phyloP scores from a whole-genome alignment of 306 rosid species.

The Cucumis cinereus region DNA sequence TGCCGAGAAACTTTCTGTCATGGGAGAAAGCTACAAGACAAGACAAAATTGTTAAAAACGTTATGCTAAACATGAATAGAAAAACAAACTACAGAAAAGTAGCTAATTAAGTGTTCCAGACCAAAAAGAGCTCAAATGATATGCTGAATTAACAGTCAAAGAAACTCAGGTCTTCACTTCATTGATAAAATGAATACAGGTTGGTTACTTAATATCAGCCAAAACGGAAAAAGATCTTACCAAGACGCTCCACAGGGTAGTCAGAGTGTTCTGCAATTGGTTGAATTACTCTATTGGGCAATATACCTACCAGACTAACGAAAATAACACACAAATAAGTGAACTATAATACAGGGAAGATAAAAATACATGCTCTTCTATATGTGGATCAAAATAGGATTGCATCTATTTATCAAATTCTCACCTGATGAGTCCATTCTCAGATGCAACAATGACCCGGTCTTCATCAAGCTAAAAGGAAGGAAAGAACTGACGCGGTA shows the following conservation, averaged over 20 bases:
- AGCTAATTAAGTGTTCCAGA: not conserved
- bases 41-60: slow-evolving; percentile 17
- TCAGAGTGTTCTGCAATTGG: slow-evolving; percentile 92
- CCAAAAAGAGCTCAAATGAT: not conserved
- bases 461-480: slow-evolving; percentile 80
- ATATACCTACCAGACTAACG: slow-evolving; percentile 63
- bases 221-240: slow-evolving; percentile 27
- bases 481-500: not conserved
- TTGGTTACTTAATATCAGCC: not conserved
- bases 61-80: not conserved
- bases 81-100: not conserved
- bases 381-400: slow-evolving; percentile 4
- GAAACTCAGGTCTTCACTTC: not conserved
- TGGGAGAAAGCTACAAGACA: slow-evolving; percentile 59
- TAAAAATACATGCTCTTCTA: not conserved
- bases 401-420: slow-evolving; percentile 12
- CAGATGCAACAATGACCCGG: slow-evolving; percentile 76
- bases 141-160: not conserved
- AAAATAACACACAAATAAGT: not conserved
- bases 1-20: slow-evolving; percentile 67
- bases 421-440: slow-evolving; percentile 91
- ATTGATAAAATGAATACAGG: not conserved
- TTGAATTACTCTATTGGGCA: slow-evolving; percentile 79
- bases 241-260: slow-evolving; percentile 79
- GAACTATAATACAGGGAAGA: not conserved